These are phyloP conservation scores for Oropetium thomaeum DNA, from an alignment of 176 grass and related monocot genomes.

Conservation along the genomic window DNA sequence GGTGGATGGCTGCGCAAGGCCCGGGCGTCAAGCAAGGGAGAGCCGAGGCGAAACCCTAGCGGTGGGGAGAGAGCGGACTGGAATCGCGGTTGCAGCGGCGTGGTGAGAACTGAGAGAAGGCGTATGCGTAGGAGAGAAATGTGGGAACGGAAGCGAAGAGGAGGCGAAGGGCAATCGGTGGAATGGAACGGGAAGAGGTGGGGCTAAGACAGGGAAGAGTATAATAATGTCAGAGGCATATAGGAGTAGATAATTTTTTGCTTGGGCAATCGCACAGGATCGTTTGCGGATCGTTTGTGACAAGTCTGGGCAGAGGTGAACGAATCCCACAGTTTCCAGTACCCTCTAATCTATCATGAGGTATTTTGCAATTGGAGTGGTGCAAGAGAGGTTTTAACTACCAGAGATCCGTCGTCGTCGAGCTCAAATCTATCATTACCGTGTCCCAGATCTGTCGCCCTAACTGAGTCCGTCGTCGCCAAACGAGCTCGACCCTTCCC, in stretches of 20 bases:
- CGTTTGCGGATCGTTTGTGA: not conserved
- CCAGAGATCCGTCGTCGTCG: too few species aligned
- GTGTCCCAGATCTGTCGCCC: too few species aligned
- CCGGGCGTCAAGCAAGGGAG: not conserved
- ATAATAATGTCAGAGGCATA: not conserved
- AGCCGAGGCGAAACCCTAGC: constrained; percentile 23
- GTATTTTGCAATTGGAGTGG: too few species aligned
- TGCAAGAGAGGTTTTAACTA: too few species aligned
- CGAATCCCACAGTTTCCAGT: too few species aligned
- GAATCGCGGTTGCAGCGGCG: constrained; percentile 12
- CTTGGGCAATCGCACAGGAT: not conserved
- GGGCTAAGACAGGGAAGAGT: not conserved
- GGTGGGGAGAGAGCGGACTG: constrained; percentile 1
- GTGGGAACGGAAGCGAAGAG: not conserved
- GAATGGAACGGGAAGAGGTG: not conserved
- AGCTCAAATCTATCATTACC: too few species aligned
- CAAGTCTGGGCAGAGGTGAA: too few species aligned
- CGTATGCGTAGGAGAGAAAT: not conserved
- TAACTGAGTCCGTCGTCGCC: too few species aligned
- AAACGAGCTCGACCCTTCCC: too few species aligned
- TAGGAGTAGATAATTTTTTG: not conserved
- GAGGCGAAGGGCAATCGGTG: not conserved
- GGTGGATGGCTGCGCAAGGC: not conserved
- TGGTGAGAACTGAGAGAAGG: not conserved
- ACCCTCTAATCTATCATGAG: too few species aligned